Conservation (phyloP, 2,329 filamentous ascomycete species). For the Trichoderma asperellum region DNA sequence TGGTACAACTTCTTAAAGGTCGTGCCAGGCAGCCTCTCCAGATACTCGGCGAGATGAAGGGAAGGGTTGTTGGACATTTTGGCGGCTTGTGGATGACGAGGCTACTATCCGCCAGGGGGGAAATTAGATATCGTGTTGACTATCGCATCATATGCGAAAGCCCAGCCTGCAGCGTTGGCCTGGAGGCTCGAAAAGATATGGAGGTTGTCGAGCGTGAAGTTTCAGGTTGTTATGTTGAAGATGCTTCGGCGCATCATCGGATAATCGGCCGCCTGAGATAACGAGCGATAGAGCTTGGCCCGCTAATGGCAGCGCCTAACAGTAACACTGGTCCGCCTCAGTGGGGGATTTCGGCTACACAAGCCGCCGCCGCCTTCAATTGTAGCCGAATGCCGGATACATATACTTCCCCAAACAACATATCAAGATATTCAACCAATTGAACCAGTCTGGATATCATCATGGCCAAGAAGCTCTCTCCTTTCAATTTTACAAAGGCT, state of each 20-base stretch:
- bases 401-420: background rate
- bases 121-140: background rate
- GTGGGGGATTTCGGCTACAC: background rate
- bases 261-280: background rate
- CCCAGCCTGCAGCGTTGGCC: constrained; percentile 10
- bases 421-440: background rate
- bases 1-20: constrained; percentile 92
- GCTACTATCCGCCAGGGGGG: constrained; percentile 36
- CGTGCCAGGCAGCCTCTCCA: constrained; percentile 86
- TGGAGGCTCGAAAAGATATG: background rate
- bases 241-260: constrained; percentile 14
- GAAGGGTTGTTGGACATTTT: constrained; percentile 55
- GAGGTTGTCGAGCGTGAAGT: background rate
- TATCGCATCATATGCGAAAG: constrained; percentile 19
- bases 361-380: background rate
- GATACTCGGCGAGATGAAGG: constrained; percentile 78
- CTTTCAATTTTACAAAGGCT: constrained; percentile 43
- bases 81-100: constrained; percentile 34
- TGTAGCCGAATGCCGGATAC: background rate
- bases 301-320: background rate
- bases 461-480: constrained; percentile 44
- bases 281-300: background rate
- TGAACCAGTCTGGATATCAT: background rate
- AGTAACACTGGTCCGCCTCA: background rate
- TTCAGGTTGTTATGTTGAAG: background rate